Conservation (phyloP, 2,329 filamentous ascomycete genomes). For the Microsporum audouinii region DNA sequence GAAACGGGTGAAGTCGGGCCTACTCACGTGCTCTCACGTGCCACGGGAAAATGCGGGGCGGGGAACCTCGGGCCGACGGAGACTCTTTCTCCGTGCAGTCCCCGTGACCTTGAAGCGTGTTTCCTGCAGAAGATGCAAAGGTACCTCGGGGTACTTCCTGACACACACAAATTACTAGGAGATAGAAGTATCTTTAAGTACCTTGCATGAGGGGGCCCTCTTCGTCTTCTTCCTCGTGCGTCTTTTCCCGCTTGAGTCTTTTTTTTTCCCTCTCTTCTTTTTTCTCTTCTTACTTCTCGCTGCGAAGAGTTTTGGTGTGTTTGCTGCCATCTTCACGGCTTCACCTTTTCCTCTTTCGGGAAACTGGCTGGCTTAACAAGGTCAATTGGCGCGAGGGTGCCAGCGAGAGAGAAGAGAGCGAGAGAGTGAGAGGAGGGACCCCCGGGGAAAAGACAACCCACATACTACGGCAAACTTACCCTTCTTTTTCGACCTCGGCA, state of each 20-base stretch:
- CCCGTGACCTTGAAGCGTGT: not conserved
- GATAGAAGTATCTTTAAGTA: not conserved
- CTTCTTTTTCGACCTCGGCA: not conserved
- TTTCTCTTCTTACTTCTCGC: not conserved
- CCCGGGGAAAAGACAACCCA: not conserved
- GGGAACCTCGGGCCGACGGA: not conserved
- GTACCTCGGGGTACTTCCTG: not conserved
- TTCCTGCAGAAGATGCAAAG: not conserved
- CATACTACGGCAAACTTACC: not conserved
- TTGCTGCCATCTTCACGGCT: not conserved
- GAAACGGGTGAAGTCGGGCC: not conserved
- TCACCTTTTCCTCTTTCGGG: not conserved
- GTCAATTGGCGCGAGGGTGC: not conserved
- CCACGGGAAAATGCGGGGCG: not conserved
- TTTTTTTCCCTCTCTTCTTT: not conserved
- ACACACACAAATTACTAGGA: not conserved
- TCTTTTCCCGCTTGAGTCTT: not conserved
- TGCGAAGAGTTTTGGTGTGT: not conserved
- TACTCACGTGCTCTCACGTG: not conserved
- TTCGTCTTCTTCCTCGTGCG: not conserved
- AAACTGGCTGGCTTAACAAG: not conserved
- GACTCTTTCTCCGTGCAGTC: not conserved
- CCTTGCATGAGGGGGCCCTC: not conserved
- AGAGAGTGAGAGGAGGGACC: not conserved
- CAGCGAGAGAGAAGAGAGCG: not conserved